A percentile compares a stretch with the other conserved stretches of the same genome.
These are phyloP conservation scores for Ramalina peruviana DNA, from an alignment of 495 filamentous ascomycete species.

Conservation along the genomic window DNA sequence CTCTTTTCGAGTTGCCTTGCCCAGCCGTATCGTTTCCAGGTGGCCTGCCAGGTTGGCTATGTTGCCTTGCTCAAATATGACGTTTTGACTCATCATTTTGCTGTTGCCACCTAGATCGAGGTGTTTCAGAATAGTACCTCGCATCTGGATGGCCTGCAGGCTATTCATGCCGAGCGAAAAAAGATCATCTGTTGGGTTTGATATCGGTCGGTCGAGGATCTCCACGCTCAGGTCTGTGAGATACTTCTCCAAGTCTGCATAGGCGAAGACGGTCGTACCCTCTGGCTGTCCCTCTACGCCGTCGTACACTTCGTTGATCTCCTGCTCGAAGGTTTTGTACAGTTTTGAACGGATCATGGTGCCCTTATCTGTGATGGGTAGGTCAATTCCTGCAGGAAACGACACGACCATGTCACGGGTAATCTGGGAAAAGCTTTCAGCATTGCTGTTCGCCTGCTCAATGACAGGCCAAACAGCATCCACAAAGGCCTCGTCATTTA, in stretches of 20 bases:
- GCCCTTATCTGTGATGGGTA: conserved; percentile 41
- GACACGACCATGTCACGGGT: conserved; percentile 38
- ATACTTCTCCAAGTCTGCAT: conserved; percentile 26
- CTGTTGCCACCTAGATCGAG: conserved; percentile 24
- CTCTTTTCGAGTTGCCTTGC: conserved; percentile 6
- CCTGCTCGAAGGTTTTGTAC: conserved; percentile 29
- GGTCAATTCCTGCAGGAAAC: conserved; percentile 27
- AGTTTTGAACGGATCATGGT: conserved; percentile 42
- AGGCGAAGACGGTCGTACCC: conserved; percentile 23
- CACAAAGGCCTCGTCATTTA: conserved; percentile 29
- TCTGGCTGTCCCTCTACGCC: conserved; percentile 16
- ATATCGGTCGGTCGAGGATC: conserved; percentile 27
- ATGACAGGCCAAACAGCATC: conserved; percentile 34
- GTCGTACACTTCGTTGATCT: conserved; percentile 36
- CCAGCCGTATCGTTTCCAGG: conserved; percentile 30
- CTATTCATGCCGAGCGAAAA: conserved; percentile 46
- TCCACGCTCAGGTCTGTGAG: conserved; percentile 29
- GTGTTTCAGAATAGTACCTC: conserved; percentile 33
- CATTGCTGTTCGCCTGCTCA: conserved; percentile 32
- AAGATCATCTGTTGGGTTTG: conserved; percentile 31
- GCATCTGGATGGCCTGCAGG: conserved; percentile 44
- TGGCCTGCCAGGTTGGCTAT: conserved; percentile 30
- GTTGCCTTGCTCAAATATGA: conserved; percentile 39
- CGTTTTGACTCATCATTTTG: conserved; percentile 26
- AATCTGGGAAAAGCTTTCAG: conserved; percentile 42